These are phyloP conservation scores for Fusarium fujikuroi DNA, from an alignment of 2,329 filamentous ascomycete genomes.

Conservation along the genomic window DNA sequence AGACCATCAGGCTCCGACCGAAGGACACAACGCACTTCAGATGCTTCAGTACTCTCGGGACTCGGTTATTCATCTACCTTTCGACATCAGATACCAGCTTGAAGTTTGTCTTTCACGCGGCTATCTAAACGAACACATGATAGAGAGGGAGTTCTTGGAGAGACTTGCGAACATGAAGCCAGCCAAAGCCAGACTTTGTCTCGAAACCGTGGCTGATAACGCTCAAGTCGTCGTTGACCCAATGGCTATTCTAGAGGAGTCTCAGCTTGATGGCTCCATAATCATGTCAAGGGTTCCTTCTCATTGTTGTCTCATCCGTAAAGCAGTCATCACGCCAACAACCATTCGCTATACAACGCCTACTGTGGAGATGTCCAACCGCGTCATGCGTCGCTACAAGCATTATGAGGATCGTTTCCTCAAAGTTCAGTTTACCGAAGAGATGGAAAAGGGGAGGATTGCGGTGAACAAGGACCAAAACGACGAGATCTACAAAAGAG, in stretches of 20 bases:
- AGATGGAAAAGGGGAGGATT: conserved; percentile 72
- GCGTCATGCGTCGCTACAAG: conserved; percentile 80
- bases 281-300: conserved; percentile 67
- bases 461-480: conserved; percentile 62
- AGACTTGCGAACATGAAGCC: conserved; percentile 61
- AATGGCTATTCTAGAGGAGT: conserved; percentile 74
- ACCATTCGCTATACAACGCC: conserved; percentile 83
- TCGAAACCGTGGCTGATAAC: conserved; percentile 78
- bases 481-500: conserved; percentile 77
- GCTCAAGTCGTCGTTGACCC: conserved; percentile 73
- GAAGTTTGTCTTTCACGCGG: conserved; percentile 91
- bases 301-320: conserved; percentile 80
- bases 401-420: conserved; percentile 81
- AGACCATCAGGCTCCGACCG: conserved; percentile 37
- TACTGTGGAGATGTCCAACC: conserved; percentile 85
- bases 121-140: conserved; percentile 78
- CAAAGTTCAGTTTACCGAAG: conserved; percentile 89
- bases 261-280: conserved; percentile 59
- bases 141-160: conserved; percentile 74
- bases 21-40: conserved; percentile 42
- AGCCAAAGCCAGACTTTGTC: conserved; percentile 69
- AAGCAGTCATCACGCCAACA: conserved; percentile 84
- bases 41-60: conserved; percentile 40
- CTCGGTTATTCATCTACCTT: conserved; percentile 62
- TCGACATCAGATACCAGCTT: conserved; percentile 85